Conservation (phyloP, 352 stramenopile species). For the Globisporangium apiculatum region DNA sequence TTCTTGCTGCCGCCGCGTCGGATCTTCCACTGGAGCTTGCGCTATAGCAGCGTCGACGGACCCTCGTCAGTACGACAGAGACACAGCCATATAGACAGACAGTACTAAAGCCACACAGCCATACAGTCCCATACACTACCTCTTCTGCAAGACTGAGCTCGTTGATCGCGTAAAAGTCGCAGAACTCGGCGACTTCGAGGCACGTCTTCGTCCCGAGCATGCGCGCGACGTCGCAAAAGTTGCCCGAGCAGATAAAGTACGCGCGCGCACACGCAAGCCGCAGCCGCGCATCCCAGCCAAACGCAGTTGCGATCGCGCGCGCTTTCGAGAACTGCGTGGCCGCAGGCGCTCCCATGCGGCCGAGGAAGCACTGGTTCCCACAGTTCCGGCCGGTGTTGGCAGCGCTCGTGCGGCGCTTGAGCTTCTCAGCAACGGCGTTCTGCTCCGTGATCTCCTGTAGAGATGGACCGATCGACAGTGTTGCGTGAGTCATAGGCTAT, state of each 20-base stretch:
- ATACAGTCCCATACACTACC: constrained; percentile 13
- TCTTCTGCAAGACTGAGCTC: constrained; percentile 38
- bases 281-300: constrained; percentile 39
- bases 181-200: constrained; percentile 67
- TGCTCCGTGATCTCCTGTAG: constrained; percentile 47
- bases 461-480: not conserved
- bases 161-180: constrained; percentile 60
- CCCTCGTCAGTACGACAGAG: not conserved
- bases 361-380: constrained; percentile 70
- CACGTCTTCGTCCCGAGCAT: constrained; percentile 64
- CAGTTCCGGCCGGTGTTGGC: constrained; percentile 62
- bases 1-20: constrained; percentile 28
- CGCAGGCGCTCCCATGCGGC: constrained; percentile 21
- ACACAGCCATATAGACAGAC: not conserved
- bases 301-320: constrained; percentile 33
- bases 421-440: constrained; percentile 44
- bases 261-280: constrained; percentile 44
- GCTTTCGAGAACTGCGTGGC: constrained; percentile 35
- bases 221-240: constrained; percentile 71
- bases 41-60: not conserved
- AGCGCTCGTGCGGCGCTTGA: constrained; percentile 29
- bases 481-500: too few relatives aligned
- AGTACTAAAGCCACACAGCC: too few relatives aligned
- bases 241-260: constrained; percentile 67
- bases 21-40: constrained; percentile 15